Evolutionary conservation across 2,329 filamentous ascomycete genomes (phyloP).

Genomic region (Penicillium glabrum): DNA sequence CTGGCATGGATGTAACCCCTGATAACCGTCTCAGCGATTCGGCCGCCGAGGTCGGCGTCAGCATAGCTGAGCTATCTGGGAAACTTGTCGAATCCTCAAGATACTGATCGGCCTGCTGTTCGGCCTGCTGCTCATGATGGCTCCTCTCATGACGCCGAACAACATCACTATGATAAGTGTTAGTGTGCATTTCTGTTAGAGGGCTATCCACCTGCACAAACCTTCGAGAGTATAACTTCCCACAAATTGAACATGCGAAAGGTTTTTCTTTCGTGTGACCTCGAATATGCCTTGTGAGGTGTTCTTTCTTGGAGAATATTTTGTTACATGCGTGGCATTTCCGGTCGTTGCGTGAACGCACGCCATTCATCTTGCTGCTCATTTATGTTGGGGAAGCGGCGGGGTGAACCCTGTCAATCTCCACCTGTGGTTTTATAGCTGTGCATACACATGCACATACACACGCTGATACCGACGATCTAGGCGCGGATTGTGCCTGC

Average conservation of each 20-base stretch:
- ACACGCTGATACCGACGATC: neutral
- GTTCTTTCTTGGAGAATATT: constrained; percentile 20
- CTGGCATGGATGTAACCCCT: neutral
- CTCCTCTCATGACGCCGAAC: neutral
- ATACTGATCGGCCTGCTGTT: neutral
- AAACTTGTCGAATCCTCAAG: neutral
- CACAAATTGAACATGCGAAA: constrained; percentile 39
- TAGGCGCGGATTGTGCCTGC: neutral
- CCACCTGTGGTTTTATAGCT: neutral
- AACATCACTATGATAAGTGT: neutral
- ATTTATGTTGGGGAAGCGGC: neutral
- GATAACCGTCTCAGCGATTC: neutral
- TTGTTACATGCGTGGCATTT: constrained; percentile 14
- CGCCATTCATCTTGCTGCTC: constrained; percentile 2
- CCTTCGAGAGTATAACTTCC: constrained; percentile 21
- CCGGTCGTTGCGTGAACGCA: constrained; percentile 7
- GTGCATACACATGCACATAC: no score
- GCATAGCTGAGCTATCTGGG: neutral
- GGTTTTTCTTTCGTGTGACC: constrained; percentile 93
- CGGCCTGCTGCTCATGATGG: neutral
- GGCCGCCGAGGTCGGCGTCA: neutral
- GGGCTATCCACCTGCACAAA: neutral
- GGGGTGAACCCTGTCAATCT: neutral
- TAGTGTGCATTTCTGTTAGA: neutral
- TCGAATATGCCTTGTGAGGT: constrained; percentile 66